phyloP scores from a whole-genome alignment of 1,284 basidiomycete genomes.

The Boletus albobrunnescens region DNA sequence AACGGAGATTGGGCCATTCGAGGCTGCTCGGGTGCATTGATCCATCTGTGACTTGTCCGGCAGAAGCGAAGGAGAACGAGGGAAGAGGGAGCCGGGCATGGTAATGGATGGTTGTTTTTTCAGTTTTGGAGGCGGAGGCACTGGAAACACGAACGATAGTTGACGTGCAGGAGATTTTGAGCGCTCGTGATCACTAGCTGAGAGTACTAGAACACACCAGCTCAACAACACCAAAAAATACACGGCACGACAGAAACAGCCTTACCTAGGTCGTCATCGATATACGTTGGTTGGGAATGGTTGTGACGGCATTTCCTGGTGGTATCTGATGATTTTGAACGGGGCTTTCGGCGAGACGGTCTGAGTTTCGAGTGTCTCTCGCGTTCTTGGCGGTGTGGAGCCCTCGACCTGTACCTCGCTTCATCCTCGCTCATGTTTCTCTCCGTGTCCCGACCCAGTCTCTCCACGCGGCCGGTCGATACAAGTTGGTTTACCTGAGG shows the following conservation, averaged over 20 bases:
- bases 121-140: conserved; percentile 32
- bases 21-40: not conserved
- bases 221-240: conserved; percentile 3
- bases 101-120: conserved; percentile 47
- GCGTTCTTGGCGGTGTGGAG: conserved; percentile 11
- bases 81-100: conserved; percentile 77
- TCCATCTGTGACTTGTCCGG: conserved; percentile 37
- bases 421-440: conserved; percentile 17
- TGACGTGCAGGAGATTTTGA: conserved; percentile 24
- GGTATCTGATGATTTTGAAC: conserved; percentile 21
- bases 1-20: not conserved
- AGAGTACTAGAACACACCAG: conserved; percentile 17
- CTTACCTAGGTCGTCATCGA: conserved; percentile 21
- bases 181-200: conserved; percentile 21
- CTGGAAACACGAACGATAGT: conserved; percentile 23
- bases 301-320: conserved; percentile 3
- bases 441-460: conserved; percentile 7
- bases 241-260: not conserved
- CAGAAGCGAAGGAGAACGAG: conserved; percentile 61
- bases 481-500: conserved; percentile 15
- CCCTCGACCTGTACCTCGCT: conserved; percentile 4
- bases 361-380: conserved; percentile 9
- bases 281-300: conserved; percentile 2
- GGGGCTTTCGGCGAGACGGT: conserved; percentile 13
- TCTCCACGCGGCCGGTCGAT: conserved; percentile 11